Percentiles rank a stretch among this genome's conserved stretches.
Evolutionary conservation across 345 rosid species (phyloP).

Genomic region (Passiflora organensis): DNA sequence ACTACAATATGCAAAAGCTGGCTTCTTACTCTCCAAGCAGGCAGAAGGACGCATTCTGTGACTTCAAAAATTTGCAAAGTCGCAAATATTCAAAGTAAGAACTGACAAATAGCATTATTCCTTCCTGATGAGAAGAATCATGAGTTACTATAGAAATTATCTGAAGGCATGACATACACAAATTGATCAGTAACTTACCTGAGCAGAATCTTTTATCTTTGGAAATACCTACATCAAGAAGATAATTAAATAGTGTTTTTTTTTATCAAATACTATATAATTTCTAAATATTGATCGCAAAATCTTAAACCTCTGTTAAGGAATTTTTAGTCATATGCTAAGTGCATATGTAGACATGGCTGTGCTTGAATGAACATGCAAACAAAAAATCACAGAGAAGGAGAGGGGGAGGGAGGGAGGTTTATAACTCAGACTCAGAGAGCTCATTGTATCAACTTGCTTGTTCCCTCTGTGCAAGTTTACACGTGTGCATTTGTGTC

Average conservation of each 20-base stretch:
- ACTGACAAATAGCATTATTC: conserved; percentile 74
- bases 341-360: no score
- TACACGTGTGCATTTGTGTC: no score
- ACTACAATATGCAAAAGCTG: conserved; percentile 7
- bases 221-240: conserved; percentile 75
- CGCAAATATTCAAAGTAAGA: conserved; percentile 87
- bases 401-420: no score
- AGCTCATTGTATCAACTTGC: no score
- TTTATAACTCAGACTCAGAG: no score
- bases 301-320: not conserved
- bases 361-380: not conserved
- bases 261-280: conserved; percentile 5
- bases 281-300: not conserved
- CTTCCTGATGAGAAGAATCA: conserved; percentile 43
- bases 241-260: conserved; percentile 12
- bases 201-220: conserved; percentile 76
- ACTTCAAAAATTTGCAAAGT: conserved; percentile 74
- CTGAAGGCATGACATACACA: not conserved
- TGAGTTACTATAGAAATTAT: not conserved
- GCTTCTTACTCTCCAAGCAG: conserved; percentile 76
- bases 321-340: no score
- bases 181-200: conserved; percentile 39
- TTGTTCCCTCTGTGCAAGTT: no score
- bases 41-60: conserved; percentile 87
- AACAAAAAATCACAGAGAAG: no score